Evolutionary conservation across 164 flowering plant genomes (phyloP), one percentile per base, ranked within the genome.

Genomic region (Nymphaea thermarum): DNA sequence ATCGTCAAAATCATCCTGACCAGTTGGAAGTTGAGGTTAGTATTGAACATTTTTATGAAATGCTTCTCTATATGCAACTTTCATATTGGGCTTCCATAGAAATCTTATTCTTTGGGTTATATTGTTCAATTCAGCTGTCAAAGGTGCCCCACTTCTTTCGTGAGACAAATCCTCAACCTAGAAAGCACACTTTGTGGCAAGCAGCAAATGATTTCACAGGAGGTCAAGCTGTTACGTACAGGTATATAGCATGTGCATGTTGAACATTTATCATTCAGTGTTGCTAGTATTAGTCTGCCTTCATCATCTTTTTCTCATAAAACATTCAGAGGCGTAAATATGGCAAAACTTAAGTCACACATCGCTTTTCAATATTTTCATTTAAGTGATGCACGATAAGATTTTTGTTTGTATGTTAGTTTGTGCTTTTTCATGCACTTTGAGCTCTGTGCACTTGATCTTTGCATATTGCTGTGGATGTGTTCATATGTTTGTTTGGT

Each of bases 151-250:
- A 71, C 55, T 85, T 81, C 79, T 79, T 69, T 18, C 71, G 82
- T 70, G 92, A 87, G 74, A 77, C 77, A 4, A 70, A 76, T 69
- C 92, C 92, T 17, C 85, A 84, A 51, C 92, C 92, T 2, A 67
- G 87, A 67, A 87, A 85, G 72, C 92, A 87, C 70, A 81, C 86
- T 8, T 61, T 75, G 10, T 87, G 92, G 89, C 78, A 78, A 61
- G 71, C 81, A 47, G 67, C 84, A 43, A 41, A 81, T 8, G 87
- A 87, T 80, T 87, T 87, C 67, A 85, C 92, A 43, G 80, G 75
- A 63, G 84, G 84, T 18, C 85, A 87, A 75, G 90, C 93, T 5
- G 68, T 80, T 65, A 66, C 65, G 11, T 66, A 70, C 75, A 84
- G 88, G 89, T 85, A 43, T 5, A 17, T 2, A 59, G 11, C 44